Conservation (phyloP, 2,329 filamentous ascomycete genomes). For the Teratosphaeria viscida region DNA sequence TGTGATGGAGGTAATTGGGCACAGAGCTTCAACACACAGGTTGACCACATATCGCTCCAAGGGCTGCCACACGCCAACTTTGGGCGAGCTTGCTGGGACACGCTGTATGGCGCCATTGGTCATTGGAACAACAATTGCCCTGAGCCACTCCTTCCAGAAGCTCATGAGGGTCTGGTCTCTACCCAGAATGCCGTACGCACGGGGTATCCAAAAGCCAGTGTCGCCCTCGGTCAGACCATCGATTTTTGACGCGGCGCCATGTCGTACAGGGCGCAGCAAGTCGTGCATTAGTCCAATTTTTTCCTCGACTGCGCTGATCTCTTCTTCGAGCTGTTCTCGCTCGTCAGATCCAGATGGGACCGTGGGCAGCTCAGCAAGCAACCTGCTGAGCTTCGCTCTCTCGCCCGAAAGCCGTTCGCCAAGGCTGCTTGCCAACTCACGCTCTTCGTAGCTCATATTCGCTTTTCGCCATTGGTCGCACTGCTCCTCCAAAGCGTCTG, state of each 20-base stretch:
- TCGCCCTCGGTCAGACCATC: conserved; percentile 92
- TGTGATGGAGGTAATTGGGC: conserved; percentile 83
- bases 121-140: conserved; percentile 91
- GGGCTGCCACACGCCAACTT: conserved; percentile 88
- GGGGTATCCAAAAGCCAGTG: conserved; percentile 88
- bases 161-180: conserved; percentile 70
- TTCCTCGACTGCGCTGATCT: conserved; percentile 92
- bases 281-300: conserved; percentile 97
- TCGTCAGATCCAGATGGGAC: conserved; percentile 70
- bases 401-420: conserved; percentile 80
- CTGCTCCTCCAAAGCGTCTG: conserved; percentile 66
- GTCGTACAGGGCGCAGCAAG: conserved; percentile 79
- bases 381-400: conserved; percentile 77
- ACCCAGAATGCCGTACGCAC: conserved; percentile 86
- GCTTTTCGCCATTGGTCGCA: conserved; percentile 42
- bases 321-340: conserved; percentile 77
- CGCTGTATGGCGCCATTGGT: conserved; percentile 73
- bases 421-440: conserved; percentile 82
- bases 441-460: conserved; percentile 82
- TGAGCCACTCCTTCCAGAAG: conserved; percentile 99
- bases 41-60: conserved; percentile 95
- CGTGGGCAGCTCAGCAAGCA: conserved; percentile 72
- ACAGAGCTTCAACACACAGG: conserved; percentile 87
- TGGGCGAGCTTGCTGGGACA: conserved; percentile 79
- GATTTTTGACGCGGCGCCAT: conserved; percentile 92